Conservation (phyloP, 345 rosid species). For the Salix udensis region DNA sequence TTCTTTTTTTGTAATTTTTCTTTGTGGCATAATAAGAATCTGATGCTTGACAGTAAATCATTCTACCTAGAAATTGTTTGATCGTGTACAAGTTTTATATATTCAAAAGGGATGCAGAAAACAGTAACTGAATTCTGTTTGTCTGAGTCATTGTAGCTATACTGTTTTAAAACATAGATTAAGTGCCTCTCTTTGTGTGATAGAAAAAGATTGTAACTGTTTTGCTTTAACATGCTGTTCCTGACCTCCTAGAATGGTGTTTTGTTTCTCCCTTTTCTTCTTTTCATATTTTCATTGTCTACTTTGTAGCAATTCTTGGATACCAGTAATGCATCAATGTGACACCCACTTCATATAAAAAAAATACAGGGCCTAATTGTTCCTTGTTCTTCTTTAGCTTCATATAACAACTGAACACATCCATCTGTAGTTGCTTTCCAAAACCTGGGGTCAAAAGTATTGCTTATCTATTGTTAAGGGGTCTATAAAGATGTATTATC, state of each 20-base stretch:
- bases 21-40: no score
- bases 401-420: background rate
- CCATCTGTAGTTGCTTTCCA: background rate
- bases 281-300: background rate
- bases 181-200: background rate
- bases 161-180: background rate
- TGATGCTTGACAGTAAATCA: background rate
- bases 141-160: background rate
- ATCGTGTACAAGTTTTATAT: background rate
- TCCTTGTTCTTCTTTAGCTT: background rate
- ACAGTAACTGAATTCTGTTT: background rate
- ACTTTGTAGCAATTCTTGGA: background rate
- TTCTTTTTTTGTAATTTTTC: no score
- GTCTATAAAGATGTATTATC: background rate
- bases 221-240: background rate
- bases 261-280: background rate
- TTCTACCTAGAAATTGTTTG: background rate
- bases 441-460: background rate
- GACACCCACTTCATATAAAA: background rate
- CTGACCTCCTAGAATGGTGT: background rate
- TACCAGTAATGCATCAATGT: background rate
- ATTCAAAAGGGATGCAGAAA: background rate
- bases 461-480: background rate
- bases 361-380: background rate
- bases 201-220: background rate